Evolutionary conservation across 2,329 filamentous ascomycete genomes (phyloP), one percentile per base, ranked within the genome.

Genomic region (Colletotrichum scovillei): DNA sequence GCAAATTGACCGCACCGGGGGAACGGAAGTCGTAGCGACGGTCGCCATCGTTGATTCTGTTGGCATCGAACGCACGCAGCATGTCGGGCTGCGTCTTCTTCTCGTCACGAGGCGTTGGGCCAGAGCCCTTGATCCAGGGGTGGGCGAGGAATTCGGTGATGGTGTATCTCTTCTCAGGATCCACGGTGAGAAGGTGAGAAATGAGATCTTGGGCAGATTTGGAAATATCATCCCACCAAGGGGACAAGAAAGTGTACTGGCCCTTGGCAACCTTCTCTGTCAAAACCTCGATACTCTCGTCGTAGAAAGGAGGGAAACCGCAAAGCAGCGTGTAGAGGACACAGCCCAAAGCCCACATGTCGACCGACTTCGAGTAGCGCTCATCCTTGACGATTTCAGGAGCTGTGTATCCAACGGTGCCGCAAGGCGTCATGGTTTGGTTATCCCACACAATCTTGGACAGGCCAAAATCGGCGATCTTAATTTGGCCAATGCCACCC

Each of bases 321-420:
- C 97, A 99, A 19, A 99, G 92, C 1, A 99, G 87, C 0, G 97
- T 99, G 86, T 99, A 99, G 5, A 99, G 88, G 12, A 99, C 97
- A 81, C 97, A 99, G 16, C 97, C 97, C 38, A 99, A 85, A 4
- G 97, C 97, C 97, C 97, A 99, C 97, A 99, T 99, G 80, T 99
- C 97, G 58, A 99, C 97, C 64, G 95, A 97, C 87, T 98, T 99
- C 49, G 96, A 98, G 83, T 99, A 99, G 26, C 95, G 92, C 84
- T 99, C 97, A 83, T 99, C 97, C 85, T 98, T 98, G 81, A 99
- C 97, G 75, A 99, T 99, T 81, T 99, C 97, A 8, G 97, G 97
- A 4, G 97, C 97, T 4, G 97, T 98, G 84, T 99, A 99, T 56
- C 97, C 97, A 70, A 98, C 97, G 0, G 97, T 99, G 71, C 97